phyloP scores from a whole-genome alignment of 768 basidiomycete species.

The Nevesoporus exiguus region DNA sequence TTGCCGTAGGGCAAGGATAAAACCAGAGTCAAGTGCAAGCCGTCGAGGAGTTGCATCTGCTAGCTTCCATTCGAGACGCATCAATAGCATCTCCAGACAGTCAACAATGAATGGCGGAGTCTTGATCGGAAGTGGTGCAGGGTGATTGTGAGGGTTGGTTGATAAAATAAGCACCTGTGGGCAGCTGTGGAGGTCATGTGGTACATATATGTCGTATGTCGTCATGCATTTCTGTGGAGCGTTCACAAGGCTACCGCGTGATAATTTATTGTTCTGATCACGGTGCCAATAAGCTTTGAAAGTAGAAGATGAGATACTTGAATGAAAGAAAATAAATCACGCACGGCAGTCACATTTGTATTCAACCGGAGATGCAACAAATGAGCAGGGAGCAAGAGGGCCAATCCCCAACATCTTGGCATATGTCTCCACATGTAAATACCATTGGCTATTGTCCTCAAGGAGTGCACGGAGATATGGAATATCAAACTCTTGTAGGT shows the following conservation, averaged over 20 bases:
- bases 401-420: background rate
- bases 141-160: conserved; percentile 4
- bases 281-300: background rate
- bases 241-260: background rate
- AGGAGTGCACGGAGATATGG: background rate
- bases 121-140: background rate
- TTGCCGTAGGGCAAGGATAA: background rate
- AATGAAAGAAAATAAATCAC: background rate
- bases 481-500: conserved; percentile 5
- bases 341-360: background rate
- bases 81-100: background rate
- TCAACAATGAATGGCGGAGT: background rate
- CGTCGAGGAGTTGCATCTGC: background rate
- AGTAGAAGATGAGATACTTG: background rate
- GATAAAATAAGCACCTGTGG: conserved; percentile 1
- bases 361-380: background rate
- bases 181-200: background rate
- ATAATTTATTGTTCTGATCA: background rate
- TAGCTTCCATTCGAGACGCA: background rate
- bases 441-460: background rate
- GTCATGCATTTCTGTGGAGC: background rate
- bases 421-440: background rate
- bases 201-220: background rate
- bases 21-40: conserved; percentile 4
- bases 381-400: background rate